A percentile compares a stretch with the other conserved stretches of the same genome.
Conservation (phyloP, 495 filamentous ascomycete genomes). For the Talaromyces thailandensis region DNA sequence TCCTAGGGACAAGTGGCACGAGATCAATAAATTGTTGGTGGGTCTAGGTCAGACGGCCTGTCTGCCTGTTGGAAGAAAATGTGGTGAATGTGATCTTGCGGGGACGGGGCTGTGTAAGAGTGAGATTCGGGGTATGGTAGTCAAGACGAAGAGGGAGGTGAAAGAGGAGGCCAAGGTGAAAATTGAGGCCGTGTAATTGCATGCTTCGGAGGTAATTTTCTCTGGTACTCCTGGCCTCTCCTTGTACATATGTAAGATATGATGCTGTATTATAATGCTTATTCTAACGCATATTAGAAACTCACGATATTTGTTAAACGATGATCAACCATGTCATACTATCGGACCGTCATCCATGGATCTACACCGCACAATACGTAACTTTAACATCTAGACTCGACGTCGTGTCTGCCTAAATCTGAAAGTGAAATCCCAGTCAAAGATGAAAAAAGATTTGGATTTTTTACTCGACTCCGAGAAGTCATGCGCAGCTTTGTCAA, state of each 20-base stretch:
- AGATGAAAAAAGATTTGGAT: background rate
- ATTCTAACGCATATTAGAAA: background rate
- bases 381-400: background rate
- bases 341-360: background rate
- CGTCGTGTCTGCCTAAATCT: background rate
- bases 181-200: slow-evolving; percentile 14
- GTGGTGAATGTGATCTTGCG: slow-evolving; percentile 75
- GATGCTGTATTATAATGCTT: background rate
- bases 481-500: background rate
- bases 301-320: background rate
- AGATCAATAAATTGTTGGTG: slow-evolving; percentile 88
- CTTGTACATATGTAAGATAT: background rate
- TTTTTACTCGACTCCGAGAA: background rate
- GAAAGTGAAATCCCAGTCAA: background rate
- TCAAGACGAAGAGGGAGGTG: slow-evolving; percentile 40
- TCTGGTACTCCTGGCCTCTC: background rate
- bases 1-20: slow-evolving; percentile 81
- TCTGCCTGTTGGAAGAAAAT: slow-evolving; percentile 67
- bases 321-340: background rate
- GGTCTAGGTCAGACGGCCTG: slow-evolving; percentile 87
- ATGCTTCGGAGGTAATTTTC: background rate
- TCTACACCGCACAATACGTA: background rate
- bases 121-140: slow-evolving; percentile 37
- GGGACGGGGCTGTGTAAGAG: slow-evolving; percentile 66
- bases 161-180: slow-evolving; percentile 25